Conservation (phyloP, 148 eudicot genomes). For the Fallopia convolvulus region DNA sequence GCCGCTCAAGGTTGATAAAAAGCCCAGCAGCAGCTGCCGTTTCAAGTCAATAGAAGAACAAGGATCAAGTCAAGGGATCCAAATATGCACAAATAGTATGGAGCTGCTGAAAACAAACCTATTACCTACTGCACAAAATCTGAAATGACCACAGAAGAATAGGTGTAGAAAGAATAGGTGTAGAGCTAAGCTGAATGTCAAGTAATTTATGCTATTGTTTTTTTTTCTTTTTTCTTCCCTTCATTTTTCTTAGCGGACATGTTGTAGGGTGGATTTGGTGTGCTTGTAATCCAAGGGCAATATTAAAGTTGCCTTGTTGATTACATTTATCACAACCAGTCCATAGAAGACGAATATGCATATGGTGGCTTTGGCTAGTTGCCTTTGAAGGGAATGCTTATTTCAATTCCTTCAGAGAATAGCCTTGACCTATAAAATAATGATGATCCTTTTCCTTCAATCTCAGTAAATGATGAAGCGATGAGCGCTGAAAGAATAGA, state of each 20-base stretch:
- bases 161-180: neutral
- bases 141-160: neutral
- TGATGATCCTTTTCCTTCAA: too few relatives aligned
- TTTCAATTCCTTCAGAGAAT: too few relatives aligned
- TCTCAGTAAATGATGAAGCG: too few relatives aligned
- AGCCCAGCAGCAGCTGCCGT: constrained; percentile 18
- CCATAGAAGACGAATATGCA: too few relatives aligned
- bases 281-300: neutral
- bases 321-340: too few relatives aligned
- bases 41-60: neutral
- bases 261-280: neutral
- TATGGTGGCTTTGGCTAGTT: too few relatives aligned
- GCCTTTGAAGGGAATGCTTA: too few relatives aligned
- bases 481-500: too few relatives aligned
- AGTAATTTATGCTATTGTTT: constrained; percentile 5
- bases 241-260: neutral
- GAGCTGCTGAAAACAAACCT: neutral
- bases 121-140: too few relatives aligned
- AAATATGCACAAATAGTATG: neutral
- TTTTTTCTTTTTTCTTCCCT: too few relatives aligned
- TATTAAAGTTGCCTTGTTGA: too few relatives aligned
- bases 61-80: neutral
- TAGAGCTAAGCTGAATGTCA: constrained; percentile 25
- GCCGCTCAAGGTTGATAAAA: constrained; percentile 20
- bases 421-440: too few relatives aligned